These are phyloP conservation scores for Pelargonium nanum DNA, from an alignment of 345 rosid genomes.

Conservation along the genomic window DNA sequence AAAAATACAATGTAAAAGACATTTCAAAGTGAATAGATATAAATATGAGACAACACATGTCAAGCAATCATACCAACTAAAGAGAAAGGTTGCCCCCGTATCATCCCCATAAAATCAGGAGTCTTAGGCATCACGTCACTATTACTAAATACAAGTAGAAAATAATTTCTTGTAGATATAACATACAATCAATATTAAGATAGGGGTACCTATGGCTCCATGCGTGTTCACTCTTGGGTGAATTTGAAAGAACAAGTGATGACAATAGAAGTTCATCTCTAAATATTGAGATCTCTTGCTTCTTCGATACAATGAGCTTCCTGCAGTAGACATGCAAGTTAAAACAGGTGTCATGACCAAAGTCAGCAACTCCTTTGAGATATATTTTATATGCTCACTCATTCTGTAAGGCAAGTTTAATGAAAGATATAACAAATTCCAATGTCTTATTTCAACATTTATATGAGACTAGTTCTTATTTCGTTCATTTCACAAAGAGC, in stretches of 20 bases:
- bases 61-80: slow-evolving; percentile 1
- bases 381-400: background rate
- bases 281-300: slow-evolving; percentile 29
- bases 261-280: slow-evolving; percentile 64
- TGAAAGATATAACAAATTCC: background rate
- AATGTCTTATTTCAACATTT: background rate
- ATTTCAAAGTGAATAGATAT: background rate
- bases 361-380: slow-evolving; percentile 7
- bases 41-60: background rate
- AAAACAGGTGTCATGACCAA: slow-evolving; percentile 9
- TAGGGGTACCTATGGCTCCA: slow-evolving; percentile 75
- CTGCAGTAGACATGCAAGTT: slow-evolving; percentile 25
- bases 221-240: slow-evolving; percentile 85
- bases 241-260: slow-evolving; percentile 63
- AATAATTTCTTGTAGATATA: background rate
- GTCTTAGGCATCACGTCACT: background rate
- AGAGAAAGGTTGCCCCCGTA: background rate
- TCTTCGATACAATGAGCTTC: slow-evolving; percentile 49
- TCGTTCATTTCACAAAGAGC: too few species aligned
- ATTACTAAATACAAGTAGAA: background rate
- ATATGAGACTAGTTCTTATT: background rate
- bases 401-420: slow-evolving; percentile 1
- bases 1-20: background rate
- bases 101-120: background rate
- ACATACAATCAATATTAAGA: background rate